Percentiles rank a stretch among this genome's conserved stretches.
phyloP scores from a whole-genome alignment of 2,329 filamentous ascomycete species.

The Cryphonectria naterciae region DNA sequence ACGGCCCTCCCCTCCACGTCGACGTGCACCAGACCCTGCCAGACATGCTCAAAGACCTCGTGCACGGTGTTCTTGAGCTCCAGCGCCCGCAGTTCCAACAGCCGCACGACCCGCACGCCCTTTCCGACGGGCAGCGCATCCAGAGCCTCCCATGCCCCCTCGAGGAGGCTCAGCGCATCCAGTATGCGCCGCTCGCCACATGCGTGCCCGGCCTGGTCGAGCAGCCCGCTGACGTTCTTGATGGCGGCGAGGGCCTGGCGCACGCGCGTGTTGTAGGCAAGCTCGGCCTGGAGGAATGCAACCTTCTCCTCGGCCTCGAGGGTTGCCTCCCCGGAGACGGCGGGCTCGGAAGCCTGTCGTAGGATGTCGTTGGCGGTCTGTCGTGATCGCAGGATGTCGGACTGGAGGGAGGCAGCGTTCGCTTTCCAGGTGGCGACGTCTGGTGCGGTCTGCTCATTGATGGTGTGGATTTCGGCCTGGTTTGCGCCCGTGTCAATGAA shows the following conservation, averaged over 20 bases:
- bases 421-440: constrained; percentile 86
- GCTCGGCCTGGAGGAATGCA: constrained; percentile 61
- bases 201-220: constrained; percentile 64
- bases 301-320: constrained; percentile 58
- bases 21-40: constrained; percentile 69
- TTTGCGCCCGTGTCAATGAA: neutral
- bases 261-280: constrained; percentile 63
- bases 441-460: constrained; percentile 76
- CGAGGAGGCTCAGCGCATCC: constrained; percentile 60
- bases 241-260: constrained; percentile 55
- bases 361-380: constrained; percentile 81
- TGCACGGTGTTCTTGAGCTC: constrained; percentile 69
- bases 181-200: constrained; percentile 59
- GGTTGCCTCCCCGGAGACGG: constrained; percentile 56
- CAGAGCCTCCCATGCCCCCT: constrained; percentile 61
- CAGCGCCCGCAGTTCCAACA: constrained; percentile 68
- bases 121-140: constrained; percentile 63
- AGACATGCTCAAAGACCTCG: constrained; percentile 69
- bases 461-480: constrained; percentile 70
- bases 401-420: constrained; percentile 81
- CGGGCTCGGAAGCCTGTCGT: constrained; percentile 70
- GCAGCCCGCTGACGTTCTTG: constrained; percentile 61
- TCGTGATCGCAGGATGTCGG: constrained; percentile 82
- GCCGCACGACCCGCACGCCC: constrained; percentile 63
- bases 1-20: constrained; percentile 61